These are phyloP conservation scores for Hanseniaspora sp. DNA, from an alignment of 1,139 yeast species.

Conservation along the genomic window DNA sequence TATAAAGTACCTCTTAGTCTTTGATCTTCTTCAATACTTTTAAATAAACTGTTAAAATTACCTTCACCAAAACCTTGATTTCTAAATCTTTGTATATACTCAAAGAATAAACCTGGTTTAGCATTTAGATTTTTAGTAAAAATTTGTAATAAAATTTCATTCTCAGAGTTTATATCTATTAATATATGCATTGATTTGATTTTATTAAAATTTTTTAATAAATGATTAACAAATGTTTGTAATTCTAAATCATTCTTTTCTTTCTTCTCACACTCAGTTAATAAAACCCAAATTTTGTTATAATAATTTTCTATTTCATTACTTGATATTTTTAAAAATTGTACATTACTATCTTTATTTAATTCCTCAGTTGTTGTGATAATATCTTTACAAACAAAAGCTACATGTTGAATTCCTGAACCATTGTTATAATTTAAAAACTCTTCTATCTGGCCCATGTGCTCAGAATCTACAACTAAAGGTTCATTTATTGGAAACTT, in stretches of 20 bases:
- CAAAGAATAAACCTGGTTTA: slow-evolving; percentile 71
- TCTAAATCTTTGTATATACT: slow-evolving; percentile 65
- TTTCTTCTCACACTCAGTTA: slow-evolving; percentile 33
- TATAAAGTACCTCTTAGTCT: slow-evolving; percentile 21
- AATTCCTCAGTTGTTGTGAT: slow-evolving; percentile 44
- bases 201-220: slow-evolving; percentile 26
- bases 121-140: slow-evolving; percentile 68
- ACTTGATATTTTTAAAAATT: slow-evolving; percentile 43
- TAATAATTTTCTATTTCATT: slow-evolving; percentile 44
- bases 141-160: slow-evolving; percentile 48
- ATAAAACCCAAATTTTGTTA: slow-evolving; percentile 35
- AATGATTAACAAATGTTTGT: not conserved
- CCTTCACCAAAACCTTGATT: slow-evolving; percentile 85
- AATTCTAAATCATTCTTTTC: slow-evolving; percentile 37
- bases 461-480: slow-evolving; percentile 45
- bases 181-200: slow-evolving; percentile 44
- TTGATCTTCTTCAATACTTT: slow-evolving; percentile 60
- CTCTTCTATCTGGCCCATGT: slow-evolving; percentile 66
- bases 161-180: slow-evolving; percentile 62
- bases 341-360: slow-evolving; percentile 47
- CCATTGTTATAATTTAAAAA: slow-evolving; percentile 65
- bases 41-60: slow-evolving; percentile 69
- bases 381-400: slow-evolving; percentile 52
- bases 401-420: slow-evolving; percentile 76
- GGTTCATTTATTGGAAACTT: slow-evolving; percentile 82